Base-by-base conservation (phyloP, 148 eudicot genomes). In the Arctostaphylos glauca region DNA sequence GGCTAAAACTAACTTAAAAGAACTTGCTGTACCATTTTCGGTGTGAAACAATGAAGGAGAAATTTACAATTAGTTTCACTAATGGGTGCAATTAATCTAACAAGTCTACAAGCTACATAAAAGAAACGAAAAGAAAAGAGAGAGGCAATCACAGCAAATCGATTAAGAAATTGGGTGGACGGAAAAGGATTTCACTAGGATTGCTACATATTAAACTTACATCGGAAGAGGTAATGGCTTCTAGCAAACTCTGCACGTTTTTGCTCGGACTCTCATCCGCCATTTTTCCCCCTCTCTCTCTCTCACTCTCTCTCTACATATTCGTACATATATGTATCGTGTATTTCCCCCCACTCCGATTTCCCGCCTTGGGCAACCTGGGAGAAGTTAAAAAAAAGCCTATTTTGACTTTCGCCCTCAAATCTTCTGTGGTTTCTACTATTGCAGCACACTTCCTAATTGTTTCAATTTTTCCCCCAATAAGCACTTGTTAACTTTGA, bases 191-290 rank as follows among this genome's bases (percentile, higher is more conserved):
- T 31, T 3, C 6, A 41, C 44, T 13, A 72, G 6, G 50, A 72
- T 48, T 52, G 15, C 5, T 44, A 60, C 84, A 53, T 59, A 86
- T 23, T 12, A 31, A 91, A 87, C 89, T 87, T 90, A 90, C 97
- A 79, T 95, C 98, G 0, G 98, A 90, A 6, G 94, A 83, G 88
- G 88, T 90, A 75, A 95, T 93, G 84, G 91, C 87, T 62, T 87
- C 90, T 48, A 95, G 80, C 66, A 95, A 87, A 86, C 82, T 86
- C 83, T 86, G 89, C 47, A 95, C 67, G 16, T 93, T 90, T 70
- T 81, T 81, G 43, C 68, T 76, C 59, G 86, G 66, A 76, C 86
- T 92, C 85, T 89, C 79, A 74, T 80, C 79, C 82, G 18, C 55
- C 67, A 75, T 60, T 59, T 68, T 80, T 9, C 41, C 55, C 72